Conservation (phyloP, 805 yeast species). For the Myxozyma udenii region DNA sequence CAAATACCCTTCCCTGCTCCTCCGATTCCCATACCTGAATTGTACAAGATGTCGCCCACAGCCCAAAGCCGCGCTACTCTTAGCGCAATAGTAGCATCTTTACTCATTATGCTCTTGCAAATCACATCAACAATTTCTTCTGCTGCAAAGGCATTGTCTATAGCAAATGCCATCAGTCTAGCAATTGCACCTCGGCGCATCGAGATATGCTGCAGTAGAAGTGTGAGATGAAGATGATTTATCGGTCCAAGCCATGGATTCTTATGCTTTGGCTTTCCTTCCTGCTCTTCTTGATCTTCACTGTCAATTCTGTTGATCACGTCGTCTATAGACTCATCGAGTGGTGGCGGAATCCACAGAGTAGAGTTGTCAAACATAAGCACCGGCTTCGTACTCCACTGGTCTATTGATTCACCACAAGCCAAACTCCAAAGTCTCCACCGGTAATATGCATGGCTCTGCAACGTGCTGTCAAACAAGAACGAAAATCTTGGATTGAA, state of each 20-base stretch:
- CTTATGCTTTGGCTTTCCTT: slow-evolving; percentile 5
- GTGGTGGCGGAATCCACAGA: slow-evolving; percentile 24
- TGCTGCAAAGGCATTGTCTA: slow-evolving; percentile 31
- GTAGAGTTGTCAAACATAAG: slow-evolving; percentile 7
- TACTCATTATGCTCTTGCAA: slow-evolving; percentile 27
- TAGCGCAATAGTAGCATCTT: slow-evolving; percentile 12
- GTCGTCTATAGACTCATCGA: slow-evolving; percentile 22
- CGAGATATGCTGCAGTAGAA: slow-evolving; percentile 33
- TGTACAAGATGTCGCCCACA: slow-evolving; percentile 34
- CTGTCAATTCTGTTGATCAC: slow-evolving; percentile 26
- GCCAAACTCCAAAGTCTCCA: slow-evolving; percentile 31
- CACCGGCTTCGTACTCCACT: slow-evolving; percentile 10
- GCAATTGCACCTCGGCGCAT: slow-evolving; percentile 35
- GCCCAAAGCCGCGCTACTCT: slow-evolving; percentile 32
- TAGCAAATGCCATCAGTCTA: slow-evolving; percentile 35
- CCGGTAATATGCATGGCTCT: slow-evolving; percentile 32
- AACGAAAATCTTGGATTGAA: slow-evolving; percentile 33
- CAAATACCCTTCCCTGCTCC: slow-evolving; percentile 23
- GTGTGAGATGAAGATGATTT: slow-evolving; percentile 26
- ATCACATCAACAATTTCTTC: slow-evolving; percentile 31
- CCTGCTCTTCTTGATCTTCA: slow-evolving; percentile 17
- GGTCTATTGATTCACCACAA: slow-evolving; percentile 16
- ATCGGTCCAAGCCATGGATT: slow-evolving; percentile 27
- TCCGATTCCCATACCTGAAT: slow-evolving; percentile 29
- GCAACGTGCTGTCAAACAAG: slow-evolving; percentile 27